phyloP scores from a whole-genome alignment of 257 asterid species.

The Petunia axillaris region DNA sequence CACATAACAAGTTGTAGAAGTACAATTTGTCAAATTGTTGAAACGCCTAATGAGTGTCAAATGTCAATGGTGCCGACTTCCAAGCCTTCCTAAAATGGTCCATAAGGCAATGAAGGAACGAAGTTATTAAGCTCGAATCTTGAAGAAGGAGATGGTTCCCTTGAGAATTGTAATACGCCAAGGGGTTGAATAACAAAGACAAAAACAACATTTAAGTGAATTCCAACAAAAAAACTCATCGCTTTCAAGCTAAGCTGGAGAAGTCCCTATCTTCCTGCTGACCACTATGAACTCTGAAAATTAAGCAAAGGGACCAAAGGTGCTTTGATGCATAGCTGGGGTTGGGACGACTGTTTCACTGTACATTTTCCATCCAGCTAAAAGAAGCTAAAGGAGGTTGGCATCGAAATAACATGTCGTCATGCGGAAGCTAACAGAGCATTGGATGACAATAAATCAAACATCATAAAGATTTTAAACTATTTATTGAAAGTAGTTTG shows the following conservation, averaged over 20 bases:
- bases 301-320: slow-evolving; percentile 9
- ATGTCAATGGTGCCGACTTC: neutral
- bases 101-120: neutral
- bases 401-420: too few relatives aligned
- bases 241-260: slow-evolving; percentile 40
- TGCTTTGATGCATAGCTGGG: neutral
- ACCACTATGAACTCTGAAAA: slow-evolving; percentile 2
- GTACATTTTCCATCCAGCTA: neutral
- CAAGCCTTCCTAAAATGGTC: neutral
- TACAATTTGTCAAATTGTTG: neutral
- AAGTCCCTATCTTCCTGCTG: slow-evolving; percentile 15
- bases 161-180: neutral
- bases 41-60: neutral
- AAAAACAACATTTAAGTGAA: slow-evolving; percentile 23
- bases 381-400: neutral
- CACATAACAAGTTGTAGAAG: neutral
- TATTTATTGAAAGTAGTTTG: too few relatives aligned
- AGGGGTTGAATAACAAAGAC: slow-evolving; percentile 22
- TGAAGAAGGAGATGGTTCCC: neutral
- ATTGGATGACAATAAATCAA: too few relatives aligned
- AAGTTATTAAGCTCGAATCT: neutral
- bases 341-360: slow-evolving; percentile 24
- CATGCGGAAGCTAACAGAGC: too few relatives aligned
- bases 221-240: slow-evolving; percentile 26
- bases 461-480: too few relatives aligned